Base-by-base conservation (phyloP, 495 filamentous ascomycete species). In the Physcia stellaris region DNA sequence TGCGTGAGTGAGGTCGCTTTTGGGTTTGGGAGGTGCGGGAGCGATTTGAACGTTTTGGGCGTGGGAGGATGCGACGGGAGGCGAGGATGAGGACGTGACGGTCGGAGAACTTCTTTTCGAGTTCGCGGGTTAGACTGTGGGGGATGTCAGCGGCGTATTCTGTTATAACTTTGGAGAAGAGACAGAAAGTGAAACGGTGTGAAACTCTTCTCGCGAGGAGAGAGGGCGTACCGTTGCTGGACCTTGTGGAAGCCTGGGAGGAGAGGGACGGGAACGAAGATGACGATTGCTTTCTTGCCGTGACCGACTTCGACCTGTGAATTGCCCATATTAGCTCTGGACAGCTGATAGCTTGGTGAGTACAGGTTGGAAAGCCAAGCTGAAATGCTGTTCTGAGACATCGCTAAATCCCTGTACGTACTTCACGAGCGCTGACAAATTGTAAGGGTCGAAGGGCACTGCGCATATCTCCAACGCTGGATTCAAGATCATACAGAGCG, bases 31-130 rank as follows among this genome's bases (percentile, higher is more conserved):
- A 79, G 63, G 86, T 85, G 68, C 90, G 90, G 43, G 77, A 83
- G 72, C 85, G 87, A 71, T 73, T 79, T 63, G 82, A 87, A 56
- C 90, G 90, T 76, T 93, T 94, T 59, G 90, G 90, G 55, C 84
- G 83, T 58, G 90, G 87, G 40, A 98, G 83, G 60, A 98, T 98
- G 64, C 90, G 88, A 75, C 90, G 90, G 58, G 88, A 86, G 54
- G 88, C 90, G 49, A 98, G 77, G 78, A 98, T 85, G 60, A 98
- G 77, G 63, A 98, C 90, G 69, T 98, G 90, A 67, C 90, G 88
- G 77, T 96, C 90, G 50, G 90, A 94, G 83, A 98, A 98, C 74
- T 96, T 98, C 85, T 98, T 96, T 77, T 98, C 90, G 56, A 98
- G 86, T 76, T 98, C 90, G 66, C 90, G 90, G 68, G 90, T 96